phyloP scores from a whole-genome alignment of 805 yeast genomes.

The Candida maesae region DNA sequence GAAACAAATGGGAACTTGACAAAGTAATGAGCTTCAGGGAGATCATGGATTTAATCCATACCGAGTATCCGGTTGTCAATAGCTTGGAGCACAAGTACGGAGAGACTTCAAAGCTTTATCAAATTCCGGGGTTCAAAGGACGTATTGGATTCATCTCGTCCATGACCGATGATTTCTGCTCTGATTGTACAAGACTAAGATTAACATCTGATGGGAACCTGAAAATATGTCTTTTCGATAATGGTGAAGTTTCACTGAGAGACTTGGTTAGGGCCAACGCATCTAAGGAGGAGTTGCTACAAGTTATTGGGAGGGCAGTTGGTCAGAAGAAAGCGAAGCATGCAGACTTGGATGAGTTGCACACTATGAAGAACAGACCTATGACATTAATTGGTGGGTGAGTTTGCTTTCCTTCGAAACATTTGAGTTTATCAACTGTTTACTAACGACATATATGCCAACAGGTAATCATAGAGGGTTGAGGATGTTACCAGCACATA shows the following conservation, averaged over 20 bases:
- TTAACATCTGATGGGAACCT: conserved; percentile 52
- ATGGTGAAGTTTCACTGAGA: conserved; percentile 45
- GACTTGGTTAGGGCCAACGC: conserved; percentile 39
- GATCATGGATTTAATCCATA: conserved; percentile 34
- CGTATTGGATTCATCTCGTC: conserved; percentile 50
- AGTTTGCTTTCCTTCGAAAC: conserved; percentile 14
- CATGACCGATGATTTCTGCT: conserved; percentile 51
- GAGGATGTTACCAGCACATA: background rate
- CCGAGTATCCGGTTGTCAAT: conserved; percentile 28
- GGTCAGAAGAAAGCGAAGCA: conserved; percentile 45
- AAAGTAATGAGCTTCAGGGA: conserved; percentile 46
- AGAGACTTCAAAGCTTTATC: conserved; percentile 47
- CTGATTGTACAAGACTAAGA: conserved; percentile 48
- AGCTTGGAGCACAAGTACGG: conserved; percentile 32
- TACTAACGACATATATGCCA: too few species aligned
- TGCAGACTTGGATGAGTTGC: conserved; percentile 46
- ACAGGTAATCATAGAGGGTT: too few species aligned
- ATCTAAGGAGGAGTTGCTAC: conserved; percentile 34
- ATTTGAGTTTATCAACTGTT: too few species aligned
- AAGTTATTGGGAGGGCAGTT: conserved; percentile 43
- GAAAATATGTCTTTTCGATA: conserved; percentile 52
- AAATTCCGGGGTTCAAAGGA: conserved; percentile 41
- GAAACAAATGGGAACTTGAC: conserved; percentile 46
- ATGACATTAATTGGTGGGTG: conserved; percentile 57
- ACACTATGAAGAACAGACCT: conserved; percentile 46